These are phyloP conservation scores for fission yeast (Schizosaccharomyces pombe) DNA, from an alignment of 805 yeast species.

Conservation along the genomic window DNA sequence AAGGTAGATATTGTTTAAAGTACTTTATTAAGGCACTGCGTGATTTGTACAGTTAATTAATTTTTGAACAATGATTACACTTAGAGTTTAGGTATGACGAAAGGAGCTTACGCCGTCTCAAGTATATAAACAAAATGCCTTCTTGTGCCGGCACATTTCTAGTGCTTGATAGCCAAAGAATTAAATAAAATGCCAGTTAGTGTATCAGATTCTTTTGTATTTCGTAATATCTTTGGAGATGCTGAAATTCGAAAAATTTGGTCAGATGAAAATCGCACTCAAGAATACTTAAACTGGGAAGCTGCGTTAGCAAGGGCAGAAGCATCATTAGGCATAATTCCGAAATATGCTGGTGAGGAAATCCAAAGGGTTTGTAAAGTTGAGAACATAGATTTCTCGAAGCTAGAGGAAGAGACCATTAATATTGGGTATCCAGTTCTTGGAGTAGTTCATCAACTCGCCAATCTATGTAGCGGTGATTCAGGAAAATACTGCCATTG, in stretches of 20 bases:
- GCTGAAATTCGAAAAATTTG: neutral
- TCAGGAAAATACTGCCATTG: slow-evolving; percentile 1
- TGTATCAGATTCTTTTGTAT: neutral
- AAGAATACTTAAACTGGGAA: neutral
- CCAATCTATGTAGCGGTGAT: neutral
- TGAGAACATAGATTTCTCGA: neutral
- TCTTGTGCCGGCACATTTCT: no score
- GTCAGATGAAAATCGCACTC: neutral
- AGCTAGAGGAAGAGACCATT: neutral
- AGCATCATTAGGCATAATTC: neutral
- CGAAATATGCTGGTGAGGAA: neutral
- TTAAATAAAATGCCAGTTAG: neutral
- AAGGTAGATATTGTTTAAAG: no score
- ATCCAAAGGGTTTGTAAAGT: neutral
- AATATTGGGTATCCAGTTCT: slow-evolving; percentile 1
- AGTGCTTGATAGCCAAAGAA: no score
- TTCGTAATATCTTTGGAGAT: neutral
- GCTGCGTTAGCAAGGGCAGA: neutral
- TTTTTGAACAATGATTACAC: no score
- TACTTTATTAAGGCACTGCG: no score
- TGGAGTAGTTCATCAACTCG: neutral
- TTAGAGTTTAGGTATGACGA: no score
- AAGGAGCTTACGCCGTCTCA: no score
- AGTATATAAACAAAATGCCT: no score
- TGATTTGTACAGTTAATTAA: no score